Conservation (phyloP, 495 filamentous ascomycete species). For the Penicillium coffeae region DNA sequence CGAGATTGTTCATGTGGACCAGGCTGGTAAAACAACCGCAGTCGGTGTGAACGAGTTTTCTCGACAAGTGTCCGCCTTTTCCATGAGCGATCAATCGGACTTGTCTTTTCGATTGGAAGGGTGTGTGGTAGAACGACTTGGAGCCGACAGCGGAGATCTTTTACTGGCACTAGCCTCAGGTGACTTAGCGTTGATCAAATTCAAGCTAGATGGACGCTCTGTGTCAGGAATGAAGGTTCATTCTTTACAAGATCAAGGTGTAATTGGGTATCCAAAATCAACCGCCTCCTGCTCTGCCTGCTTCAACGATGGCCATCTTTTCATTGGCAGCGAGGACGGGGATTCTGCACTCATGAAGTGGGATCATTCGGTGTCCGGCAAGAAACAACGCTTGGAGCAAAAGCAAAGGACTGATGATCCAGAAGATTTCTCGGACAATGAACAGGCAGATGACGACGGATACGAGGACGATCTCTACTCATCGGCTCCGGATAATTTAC, state of each 20-base stretch:
- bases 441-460: slow-evolving; percentile 60
- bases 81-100: slow-evolving; percentile 79
- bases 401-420: slow-evolving; percentile 48
- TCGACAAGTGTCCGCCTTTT: slow-evolving; percentile 71
- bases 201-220: slow-evolving; percentile 87
- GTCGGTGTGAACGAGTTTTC: slow-evolving; percentile 93
- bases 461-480: slow-evolving; percentile 75
- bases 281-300: slow-evolving; percentile 64
- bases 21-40: slow-evolving; percentile 87
- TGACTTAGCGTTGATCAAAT: slow-evolving; percentile 68
- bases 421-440: slow-evolving; percentile 38
- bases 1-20: slow-evolving; percentile 92
- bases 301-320: slow-evolving; percentile 67
- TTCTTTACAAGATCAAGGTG: slow-evolving; percentile 54
- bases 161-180: slow-evolving; percentile 80
- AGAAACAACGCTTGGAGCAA: slow-evolving; percentile 42
- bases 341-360: slow-evolving; percentile 81
- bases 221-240: slow-evolving; percentile 79
- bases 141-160: slow-evolving; percentile 70
- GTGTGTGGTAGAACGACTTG: slow-evolving; percentile 73
- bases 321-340: slow-evolving; percentile 79
- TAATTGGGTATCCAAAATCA: slow-evolving; percentile 57
- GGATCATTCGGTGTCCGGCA: slow-evolving; percentile 53
- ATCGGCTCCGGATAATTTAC: slow-evolving; percentile 33
- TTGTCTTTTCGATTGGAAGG: slow-evolving; percentile 76